phyloP scores from a whole-genome alignment of 2,329 filamentous ascomycete species.

The Neopestalotiopsis sp. region DNA sequence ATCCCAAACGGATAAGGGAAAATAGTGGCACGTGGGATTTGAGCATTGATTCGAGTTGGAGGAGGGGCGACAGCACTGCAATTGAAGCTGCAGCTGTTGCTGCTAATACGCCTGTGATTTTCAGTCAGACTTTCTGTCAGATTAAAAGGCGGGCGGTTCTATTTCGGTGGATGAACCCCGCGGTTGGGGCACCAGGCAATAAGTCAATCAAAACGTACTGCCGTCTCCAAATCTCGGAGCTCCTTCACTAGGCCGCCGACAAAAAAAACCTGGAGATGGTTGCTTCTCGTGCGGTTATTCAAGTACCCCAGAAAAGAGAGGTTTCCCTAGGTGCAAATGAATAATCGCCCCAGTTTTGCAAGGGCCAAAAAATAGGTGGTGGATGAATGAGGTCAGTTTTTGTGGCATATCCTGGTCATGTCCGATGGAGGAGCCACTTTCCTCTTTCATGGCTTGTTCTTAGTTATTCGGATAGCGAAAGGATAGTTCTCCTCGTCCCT shows the following conservation, averaged over 20 bases:
- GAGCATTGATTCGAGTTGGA: background rate
- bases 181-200: background rate
- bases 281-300: background rate
- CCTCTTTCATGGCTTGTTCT: background rate
- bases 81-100: background rate
- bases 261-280: background rate
- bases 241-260: background rate
- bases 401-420: background rate
- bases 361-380: background rate
- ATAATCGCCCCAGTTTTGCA: background rate
- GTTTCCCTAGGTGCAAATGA: background rate
- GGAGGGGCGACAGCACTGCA: background rate
- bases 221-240: background rate
- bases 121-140: background rate
- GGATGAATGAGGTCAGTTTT: background rate
- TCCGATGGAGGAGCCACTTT: background rate
- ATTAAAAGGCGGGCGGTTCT: background rate
- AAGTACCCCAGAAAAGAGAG: slow-evolving; percentile 3
- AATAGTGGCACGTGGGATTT: background rate
- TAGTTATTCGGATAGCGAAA: background rate
- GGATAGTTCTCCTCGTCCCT: background rate
- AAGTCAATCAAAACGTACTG: background rate
- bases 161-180: background rate
- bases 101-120: too few relatives aligned
- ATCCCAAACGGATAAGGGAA: background rate